A percentile compares a stretch with the other conserved stretches of the same genome.
phyloP scores from a whole-genome alignment of 2,329 filamentous ascomycete species.

The Ciborinia camelliae region DNA sequence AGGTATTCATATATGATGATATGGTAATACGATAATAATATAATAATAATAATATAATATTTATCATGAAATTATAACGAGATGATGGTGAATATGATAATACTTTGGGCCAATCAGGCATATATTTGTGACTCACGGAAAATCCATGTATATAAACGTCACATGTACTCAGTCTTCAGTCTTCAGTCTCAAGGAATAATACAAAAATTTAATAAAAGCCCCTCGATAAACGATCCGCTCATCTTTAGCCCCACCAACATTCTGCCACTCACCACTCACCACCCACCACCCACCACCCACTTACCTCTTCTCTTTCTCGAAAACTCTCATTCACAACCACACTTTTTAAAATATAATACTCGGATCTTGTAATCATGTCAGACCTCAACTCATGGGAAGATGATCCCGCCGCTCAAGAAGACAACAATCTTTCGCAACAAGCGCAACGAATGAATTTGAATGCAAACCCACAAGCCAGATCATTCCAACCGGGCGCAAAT shows the following conservation, averaged over 20 bases:
- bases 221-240: slow-evolving; percentile 7
- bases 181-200: too few relatives aligned
- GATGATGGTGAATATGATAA: not conserved
- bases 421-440: slow-evolving; percentile 67
- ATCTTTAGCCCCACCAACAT: slow-evolving; percentile 9
- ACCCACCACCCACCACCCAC: not conserved
- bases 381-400: slow-evolving; percentile 96
- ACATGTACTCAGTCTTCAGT: too few relatives aligned
- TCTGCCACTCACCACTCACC: not conserved
- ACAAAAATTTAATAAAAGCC: not conserved
- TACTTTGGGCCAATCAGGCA: not conserved
- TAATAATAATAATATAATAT: too few relatives aligned
- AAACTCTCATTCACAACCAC: not conserved
- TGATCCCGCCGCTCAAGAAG: slow-evolving; percentile 73
- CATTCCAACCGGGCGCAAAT: slow-evolving; percentile 65
- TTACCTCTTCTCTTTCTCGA: slow-evolving; percentile 2
- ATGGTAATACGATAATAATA: too few relatives aligned
- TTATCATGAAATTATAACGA: not conserved
- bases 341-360: not conserved
- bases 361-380: slow-evolving; percentile 57
- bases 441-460: slow-evolving; percentile 74
- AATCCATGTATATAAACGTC: not conserved
- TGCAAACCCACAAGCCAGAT: slow-evolving; percentile 40
- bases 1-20: too few relatives aligned
- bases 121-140: not conserved